Conservation (phyloP, 2,329 filamentous ascomycete genomes). For the Fusarium tjaetaba region DNA sequence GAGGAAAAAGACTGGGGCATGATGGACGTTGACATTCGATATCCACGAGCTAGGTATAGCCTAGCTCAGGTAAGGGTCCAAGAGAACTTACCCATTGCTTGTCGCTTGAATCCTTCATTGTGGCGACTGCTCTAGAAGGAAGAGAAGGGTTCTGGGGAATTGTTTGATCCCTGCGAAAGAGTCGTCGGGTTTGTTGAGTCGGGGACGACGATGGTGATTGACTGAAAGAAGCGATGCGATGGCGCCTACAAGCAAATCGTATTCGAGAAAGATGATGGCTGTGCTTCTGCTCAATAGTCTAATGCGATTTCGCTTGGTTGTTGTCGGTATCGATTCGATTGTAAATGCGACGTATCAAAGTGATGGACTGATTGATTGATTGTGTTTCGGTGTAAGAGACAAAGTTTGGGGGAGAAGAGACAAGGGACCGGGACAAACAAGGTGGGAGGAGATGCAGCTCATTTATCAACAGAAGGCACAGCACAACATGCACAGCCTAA, state of each 20-base stretch:
- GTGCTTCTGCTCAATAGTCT: neutral
- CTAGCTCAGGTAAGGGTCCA: constrained; percentile 23
- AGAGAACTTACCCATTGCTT: constrained; percentile 60
- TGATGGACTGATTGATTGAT: neutral
- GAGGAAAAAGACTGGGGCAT: constrained; percentile 25
- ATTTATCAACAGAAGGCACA: constrained; percentile 19
- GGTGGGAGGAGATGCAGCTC: constrained; percentile 30
- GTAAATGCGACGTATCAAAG: neutral
- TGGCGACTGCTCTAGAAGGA: constrained; percentile 6
- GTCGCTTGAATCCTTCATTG: constrained; percentile 48
- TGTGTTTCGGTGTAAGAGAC: neutral
- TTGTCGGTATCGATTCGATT: neutral
- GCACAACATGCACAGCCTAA: constrained; percentile 3
- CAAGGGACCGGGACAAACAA: neutral
- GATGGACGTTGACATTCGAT: constrained; percentile 5
- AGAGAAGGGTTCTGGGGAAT: neutral
- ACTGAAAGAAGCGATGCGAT: neutral
- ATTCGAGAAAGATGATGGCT: neutral
- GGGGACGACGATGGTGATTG: neutral
- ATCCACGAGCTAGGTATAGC: constrained; percentile 2
- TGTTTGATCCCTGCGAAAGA: neutral
- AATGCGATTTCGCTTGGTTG: neutral
- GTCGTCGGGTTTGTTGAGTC: neutral
- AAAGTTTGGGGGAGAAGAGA: constrained; percentile 1
- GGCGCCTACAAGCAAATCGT: neutral